Evolutionary conservation across 441 rosid genomes (phyloP), one percentile per base, ranked within the genome.

Genomic region (Jatropha podagrica): DNA sequence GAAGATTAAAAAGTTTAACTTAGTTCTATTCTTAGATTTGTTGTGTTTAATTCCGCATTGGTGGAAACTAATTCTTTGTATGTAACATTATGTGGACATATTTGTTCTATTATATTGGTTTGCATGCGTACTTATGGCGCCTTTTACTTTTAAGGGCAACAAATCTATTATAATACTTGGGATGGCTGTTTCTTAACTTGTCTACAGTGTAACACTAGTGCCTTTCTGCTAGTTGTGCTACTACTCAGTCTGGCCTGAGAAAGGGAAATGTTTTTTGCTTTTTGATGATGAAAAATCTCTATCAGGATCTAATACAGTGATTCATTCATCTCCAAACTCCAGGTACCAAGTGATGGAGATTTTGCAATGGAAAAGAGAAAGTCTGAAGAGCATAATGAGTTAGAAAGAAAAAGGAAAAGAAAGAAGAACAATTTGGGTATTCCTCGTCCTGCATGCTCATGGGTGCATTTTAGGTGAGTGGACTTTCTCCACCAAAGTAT

Each of bases 381-480:
- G 64, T 66, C 68, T 32, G 80, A 83, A 64, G 85, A 79, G 59
- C 68, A 76, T 61, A 46, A 32, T 61, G 74, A 40, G 65, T 59
- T 66, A 55, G 83, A 79, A 38, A 79, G 69, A 37, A 83, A 77
- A 76, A 81, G 79, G 81, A 85, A 74, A 74, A 83, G 62, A 77
- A 83, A 77, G 80, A 85, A 79, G 81, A 76, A 61, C 67, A 81
- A 79, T 73, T 73, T 55, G 64, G 76, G 74, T 75, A 68, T 68
- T 71, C 78, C 86, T 78, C 88, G 86, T 68, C 88, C 88, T 51
- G 85, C 88, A 5, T 83, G 88, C 79, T 85, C 86, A 44, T 85
- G 86, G 88, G 88, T 85, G 76, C 83, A 81, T 67, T 85, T 85
- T 69, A 85, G 85, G 88, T 85, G 78, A 64, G 55, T 15, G 3